These are phyloP conservation scores for Periglandula ipomoeae DNA, from an alignment of 2,329 filamentous ascomycete genomes.

Conservation along the genomic window DNA sequence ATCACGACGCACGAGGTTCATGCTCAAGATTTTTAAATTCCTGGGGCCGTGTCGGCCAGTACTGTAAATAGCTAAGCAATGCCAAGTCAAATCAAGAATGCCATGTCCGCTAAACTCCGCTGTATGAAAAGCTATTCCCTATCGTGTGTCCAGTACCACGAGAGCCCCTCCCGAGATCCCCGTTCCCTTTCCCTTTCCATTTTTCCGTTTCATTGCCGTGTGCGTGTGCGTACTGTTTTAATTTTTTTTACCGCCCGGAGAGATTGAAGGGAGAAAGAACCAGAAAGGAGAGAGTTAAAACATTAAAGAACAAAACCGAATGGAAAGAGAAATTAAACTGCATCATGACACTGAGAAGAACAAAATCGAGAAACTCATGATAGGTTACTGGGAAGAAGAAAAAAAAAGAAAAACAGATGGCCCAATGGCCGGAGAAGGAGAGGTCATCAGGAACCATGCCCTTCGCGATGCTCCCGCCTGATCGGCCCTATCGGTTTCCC, in stretches of 20 bases:
- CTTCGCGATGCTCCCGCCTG: too few relatives aligned
- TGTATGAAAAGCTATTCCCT: not conserved
- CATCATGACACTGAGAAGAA: not conserved
- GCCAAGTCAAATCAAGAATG: conserved; percentile 6
- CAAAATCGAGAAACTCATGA: not conserved
- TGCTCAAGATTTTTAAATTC: not conserved
- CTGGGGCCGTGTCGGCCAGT: not conserved
- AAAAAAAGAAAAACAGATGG: too few relatives aligned
- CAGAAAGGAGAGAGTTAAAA: not conserved
- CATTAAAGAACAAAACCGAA: too few relatives aligned
- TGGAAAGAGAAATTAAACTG: not conserved
- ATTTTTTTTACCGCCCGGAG: conserved; percentile 1
- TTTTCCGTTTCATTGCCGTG: not conserved
- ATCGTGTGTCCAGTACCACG: not conserved
- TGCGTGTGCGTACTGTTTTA: conserved; percentile 8
- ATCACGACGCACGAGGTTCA: not conserved
- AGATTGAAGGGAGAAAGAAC: not conserved
- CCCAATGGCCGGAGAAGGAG: too few relatives aligned
- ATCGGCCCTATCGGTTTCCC: too few relatives aligned
- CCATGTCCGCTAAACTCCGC: conserved; percentile 10
- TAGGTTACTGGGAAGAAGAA: too few relatives aligned
- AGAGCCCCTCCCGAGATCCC: not conserved
- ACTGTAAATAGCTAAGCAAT: conserved; percentile 2
- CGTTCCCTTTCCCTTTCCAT: not conserved
- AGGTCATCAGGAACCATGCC: too few relatives aligned